A percentile compares a stretch with the other conserved stretches of the same genome.
Conservation (phyloP, 768 basidiomycete species). For the Suillus decipiens region DNA sequence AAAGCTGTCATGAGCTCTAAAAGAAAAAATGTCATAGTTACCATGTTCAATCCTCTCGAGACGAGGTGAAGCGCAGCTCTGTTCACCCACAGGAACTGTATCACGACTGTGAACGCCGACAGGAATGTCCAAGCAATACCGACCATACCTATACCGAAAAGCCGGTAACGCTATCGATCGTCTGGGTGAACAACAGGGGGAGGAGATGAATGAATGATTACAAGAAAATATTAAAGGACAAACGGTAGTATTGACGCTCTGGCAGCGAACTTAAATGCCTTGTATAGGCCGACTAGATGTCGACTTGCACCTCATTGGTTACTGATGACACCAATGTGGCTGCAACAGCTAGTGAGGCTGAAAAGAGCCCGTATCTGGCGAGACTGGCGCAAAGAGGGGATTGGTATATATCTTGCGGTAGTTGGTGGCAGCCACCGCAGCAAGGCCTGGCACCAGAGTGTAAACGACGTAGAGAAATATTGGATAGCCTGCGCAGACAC, state of each 20-base stretch:
- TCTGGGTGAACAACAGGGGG: slow-evolving; percentile 74
- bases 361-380: slow-evolving; percentile 69
- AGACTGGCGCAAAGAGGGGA: slow-evolving; percentile 43
- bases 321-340: slow-evolving; percentile 50
- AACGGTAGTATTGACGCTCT: slow-evolving; percentile 67
- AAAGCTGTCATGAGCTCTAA: neutral
- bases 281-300: slow-evolving; percentile 61
- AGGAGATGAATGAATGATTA: slow-evolving; percentile 56
- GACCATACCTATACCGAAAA: slow-evolving; percentile 80
- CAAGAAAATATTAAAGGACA: slow-evolving; percentile 22
- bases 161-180: slow-evolving; percentile 63
- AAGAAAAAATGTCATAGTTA: slow-evolving; percentile 21
- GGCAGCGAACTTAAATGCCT: slow-evolving; percentile 71
- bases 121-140: slow-evolving; percentile 85
- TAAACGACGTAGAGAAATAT: slow-evolving; percentile 67
- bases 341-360: slow-evolving; percentile 78
- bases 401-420: slow-evolving; percentile 44
- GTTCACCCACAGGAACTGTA: slow-evolving; percentile 89
- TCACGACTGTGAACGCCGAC: slow-evolving; percentile 70
- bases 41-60: slow-evolving; percentile 62
- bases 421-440: slow-evolving; percentile 65
- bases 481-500: no score
- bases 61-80: slow-evolving; percentile 63
- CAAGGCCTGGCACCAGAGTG: slow-evolving; percentile 81
- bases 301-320: slow-evolving; percentile 38